Conservation (phyloP, 768 basidiomycete genomes). For the Rubroboletus pulcherrimus region DNA sequence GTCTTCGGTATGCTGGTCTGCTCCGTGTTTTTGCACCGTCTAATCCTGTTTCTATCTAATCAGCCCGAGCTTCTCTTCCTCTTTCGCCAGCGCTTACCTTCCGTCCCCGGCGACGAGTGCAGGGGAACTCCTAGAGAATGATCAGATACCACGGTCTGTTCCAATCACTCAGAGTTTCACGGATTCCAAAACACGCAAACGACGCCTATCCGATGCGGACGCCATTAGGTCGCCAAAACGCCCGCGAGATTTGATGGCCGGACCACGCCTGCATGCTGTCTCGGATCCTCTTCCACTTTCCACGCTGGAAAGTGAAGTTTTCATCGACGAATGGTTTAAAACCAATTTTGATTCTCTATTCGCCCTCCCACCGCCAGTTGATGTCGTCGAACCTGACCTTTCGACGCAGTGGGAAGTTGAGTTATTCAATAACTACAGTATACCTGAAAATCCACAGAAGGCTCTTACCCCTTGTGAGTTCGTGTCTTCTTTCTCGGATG, state of each 20-base stretch:
- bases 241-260: constrained; percentile 14
- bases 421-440: constrained; percentile 26
- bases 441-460: constrained; percentile 5
- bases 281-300: constrained; percentile 30
- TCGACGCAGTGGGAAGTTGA: constrained; percentile 32
- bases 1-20: too few relatives aligned
- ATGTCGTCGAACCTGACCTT: constrained; percentile 21
- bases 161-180: not conserved
- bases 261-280: constrained; percentile 22
- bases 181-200: constrained; percentile 23
- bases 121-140: not conserved
- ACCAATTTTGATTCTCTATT: constrained; percentile 21
- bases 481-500: not conserved
- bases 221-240: constrained; percentile 21
- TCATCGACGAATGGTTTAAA: constrained; percentile 37
- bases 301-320: constrained; percentile 12
- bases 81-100: not conserved
- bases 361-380: constrained; percentile 21
- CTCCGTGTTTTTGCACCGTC: too few relatives aligned
- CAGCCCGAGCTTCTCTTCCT: not conserved
- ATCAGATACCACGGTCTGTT: not conserved
- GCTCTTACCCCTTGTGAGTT: not conserved
- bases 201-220: constrained; percentile 35
- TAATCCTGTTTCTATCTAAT: too few relatives aligned
- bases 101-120: constrained; percentile 1